phyloP scores from a whole-genome alignment of 2,329 filamentous ascomycete genomes.

The Kalmusia sp. region DNA sequence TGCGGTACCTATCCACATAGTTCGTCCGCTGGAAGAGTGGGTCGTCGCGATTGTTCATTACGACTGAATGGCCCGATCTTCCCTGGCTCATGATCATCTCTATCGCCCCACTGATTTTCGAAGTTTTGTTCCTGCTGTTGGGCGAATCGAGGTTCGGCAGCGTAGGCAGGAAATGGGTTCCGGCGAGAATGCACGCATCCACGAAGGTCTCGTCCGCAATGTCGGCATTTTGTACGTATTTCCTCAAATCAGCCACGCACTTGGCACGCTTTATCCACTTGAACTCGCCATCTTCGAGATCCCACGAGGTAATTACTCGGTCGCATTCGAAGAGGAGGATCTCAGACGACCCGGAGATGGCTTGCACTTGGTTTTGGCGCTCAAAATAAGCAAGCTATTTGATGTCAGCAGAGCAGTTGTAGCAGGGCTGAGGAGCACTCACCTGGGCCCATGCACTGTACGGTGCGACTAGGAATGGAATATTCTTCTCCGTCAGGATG shows the following conservation, averaged over 20 bases:
- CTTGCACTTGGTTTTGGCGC: constrained; percentile 67
- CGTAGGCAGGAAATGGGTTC: constrained; percentile 78
- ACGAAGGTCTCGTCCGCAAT: constrained; percentile 77
- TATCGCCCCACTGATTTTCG: constrained; percentile 76
- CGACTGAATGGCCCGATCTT: constrained; percentile 75
- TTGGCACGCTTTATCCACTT: constrained; percentile 69
- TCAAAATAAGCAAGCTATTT: constrained; percentile 78
- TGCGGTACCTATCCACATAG: constrained; percentile 87
- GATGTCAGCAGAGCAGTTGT: constrained; percentile 28
- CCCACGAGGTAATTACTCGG: constrained; percentile 72
- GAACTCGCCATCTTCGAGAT: constrained; percentile 74
- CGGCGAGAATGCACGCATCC: constrained; percentile 82
- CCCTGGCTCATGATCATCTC: constrained; percentile 73
- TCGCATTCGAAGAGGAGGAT: constrained; percentile 84
- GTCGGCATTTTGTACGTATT: constrained; percentile 46
- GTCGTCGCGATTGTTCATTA: constrained; percentile 80
- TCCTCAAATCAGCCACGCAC: constrained; percentile 70
- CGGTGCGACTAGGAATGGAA: constrained; percentile 83
- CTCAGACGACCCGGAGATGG: constrained; percentile 84
- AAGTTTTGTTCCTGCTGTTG: constrained; percentile 60
- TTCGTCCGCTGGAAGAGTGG: constrained; percentile 72
- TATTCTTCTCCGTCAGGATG: constrained; percentile 70
- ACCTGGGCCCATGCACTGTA: constrained; percentile 90
- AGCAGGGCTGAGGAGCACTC: constrained; percentile 28
- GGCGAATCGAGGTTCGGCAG: constrained; percentile 77